Percentiles rank a stretch among this genome's conserved stretches.
phyloP scores from a whole-genome alignment of 257 asterid genomes.

The Echites panduratus region DNA sequence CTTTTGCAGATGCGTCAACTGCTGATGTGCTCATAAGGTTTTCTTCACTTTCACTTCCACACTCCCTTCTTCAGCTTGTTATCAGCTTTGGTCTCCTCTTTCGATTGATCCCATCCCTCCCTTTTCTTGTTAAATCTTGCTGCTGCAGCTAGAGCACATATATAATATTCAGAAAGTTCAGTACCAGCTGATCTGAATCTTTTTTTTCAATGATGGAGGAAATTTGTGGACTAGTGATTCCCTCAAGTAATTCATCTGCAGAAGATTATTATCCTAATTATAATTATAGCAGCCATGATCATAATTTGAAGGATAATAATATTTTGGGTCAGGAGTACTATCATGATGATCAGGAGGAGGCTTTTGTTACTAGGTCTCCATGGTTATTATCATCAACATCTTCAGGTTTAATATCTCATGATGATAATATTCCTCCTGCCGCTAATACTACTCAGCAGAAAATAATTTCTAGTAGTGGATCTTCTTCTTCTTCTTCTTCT shows the following conservation, averaged over 20 bases:
- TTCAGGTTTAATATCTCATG: background rate
- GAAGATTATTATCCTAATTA: background rate
- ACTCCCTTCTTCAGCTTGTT: background rate
- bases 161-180: background rate
- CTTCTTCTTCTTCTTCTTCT: background rate
- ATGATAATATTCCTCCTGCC: background rate
- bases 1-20: background rate
- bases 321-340: background rate
- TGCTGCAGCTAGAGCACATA: no score
- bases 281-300: background rate
- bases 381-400: background rate
- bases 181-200: background rate
- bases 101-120: no score
- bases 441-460: background rate
- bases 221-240: slow-evolving; percentile 1
- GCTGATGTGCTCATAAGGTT: background rate
- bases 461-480: background rate
- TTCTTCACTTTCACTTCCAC: background rate
- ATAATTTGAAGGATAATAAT: background rate
- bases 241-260: background rate
- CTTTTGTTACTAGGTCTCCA: background rate
- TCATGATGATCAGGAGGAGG: no score
- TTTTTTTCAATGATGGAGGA: slow-evolving; percentile 10
- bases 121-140: no score
- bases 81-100: no score